Evolutionary conservation across 768 basidiomycete genomes (phyloP).

Genomic region (Dentipellis sp.): DNA sequence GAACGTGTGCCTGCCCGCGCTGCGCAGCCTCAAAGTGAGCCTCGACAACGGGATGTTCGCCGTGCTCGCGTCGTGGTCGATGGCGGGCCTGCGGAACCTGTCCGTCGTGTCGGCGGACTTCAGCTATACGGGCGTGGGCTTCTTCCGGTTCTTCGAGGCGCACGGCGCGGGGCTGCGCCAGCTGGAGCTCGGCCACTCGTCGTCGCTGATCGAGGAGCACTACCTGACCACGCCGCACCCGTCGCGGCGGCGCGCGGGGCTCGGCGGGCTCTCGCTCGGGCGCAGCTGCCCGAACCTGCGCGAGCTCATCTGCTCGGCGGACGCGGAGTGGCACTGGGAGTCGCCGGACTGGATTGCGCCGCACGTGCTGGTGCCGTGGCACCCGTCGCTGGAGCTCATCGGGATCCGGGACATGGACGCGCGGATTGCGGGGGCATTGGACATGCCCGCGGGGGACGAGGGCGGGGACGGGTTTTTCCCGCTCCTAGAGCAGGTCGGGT

Average conservation of each 20-base stretch:
- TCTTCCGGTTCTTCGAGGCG: slow-evolving; percentile 53
- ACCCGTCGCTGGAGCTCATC: slow-evolving; percentile 53
- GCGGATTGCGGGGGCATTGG: slow-evolving; percentile 36
- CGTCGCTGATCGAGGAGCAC: slow-evolving; percentile 57
- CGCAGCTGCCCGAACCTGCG: slow-evolving; percentile 60
- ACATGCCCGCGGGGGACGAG: slow-evolving; percentile 6
- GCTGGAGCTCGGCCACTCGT: slow-evolving; percentile 67
- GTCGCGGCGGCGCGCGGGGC: slow-evolving; percentile 12
- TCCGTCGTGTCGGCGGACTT: slow-evolving; percentile 67
- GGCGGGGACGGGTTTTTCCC: slow-evolving; percentile 46
- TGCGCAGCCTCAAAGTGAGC: slow-evolving; percentile 61
- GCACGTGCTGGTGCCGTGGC: slow-evolving; percentile 58
- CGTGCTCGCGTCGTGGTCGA: slow-evolving; percentile 55
- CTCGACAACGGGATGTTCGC: slow-evolving; percentile 65
- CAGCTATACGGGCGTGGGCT: slow-evolving; percentile 56
- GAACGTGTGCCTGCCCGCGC: slow-evolving; percentile 44
- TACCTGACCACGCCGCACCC: slow-evolving; percentile 39
- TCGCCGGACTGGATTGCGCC: slow-evolving; percentile 76
- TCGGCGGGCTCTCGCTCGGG: slow-evolving; percentile 39
- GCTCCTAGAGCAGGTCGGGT: slow-evolving; percentile 55
- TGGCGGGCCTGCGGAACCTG: slow-evolving; percentile 54
- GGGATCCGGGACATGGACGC: slow-evolving; percentile 66
- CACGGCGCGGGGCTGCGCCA: slow-evolving; percentile 56
- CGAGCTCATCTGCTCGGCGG: slow-evolving; percentile 66
- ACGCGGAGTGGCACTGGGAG: slow-evolving; percentile 78